These are phyloP conservation scores for Podospora anserina DNA, from an alignment of 495 filamentous ascomycete species.

Conservation along the genomic window DNA sequence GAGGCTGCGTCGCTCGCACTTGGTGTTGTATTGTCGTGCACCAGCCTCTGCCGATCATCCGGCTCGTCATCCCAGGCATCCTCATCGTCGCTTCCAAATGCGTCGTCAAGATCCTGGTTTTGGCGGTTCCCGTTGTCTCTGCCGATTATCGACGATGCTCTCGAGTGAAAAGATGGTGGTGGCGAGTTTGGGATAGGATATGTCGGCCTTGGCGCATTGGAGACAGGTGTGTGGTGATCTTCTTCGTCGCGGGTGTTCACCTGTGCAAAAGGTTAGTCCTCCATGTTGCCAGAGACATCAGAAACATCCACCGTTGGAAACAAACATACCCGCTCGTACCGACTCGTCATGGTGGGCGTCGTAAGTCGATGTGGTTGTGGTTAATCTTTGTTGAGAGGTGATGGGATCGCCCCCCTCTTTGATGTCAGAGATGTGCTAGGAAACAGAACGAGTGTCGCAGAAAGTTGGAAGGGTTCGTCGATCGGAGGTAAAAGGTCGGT, in stretches of 20 bases:
- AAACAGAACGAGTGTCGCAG: conserved; percentile 10
- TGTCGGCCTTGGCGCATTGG: conserved; percentile 32
- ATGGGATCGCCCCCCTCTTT: background rate
- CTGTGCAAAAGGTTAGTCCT: conserved; percentile 20
- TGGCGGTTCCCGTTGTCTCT: conserved; percentile 47
- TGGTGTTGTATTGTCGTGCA: conserved; percentile 62
- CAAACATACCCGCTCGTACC: conserved; percentile 78
- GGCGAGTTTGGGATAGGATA: conserved; percentile 72
- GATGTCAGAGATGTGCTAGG: conserved; percentile 5
- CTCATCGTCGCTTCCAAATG: conserved; percentile 77
- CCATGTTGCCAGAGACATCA: background rate
- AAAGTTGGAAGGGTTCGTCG: conserved; percentile 14
- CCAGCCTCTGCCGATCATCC: conserved; percentile 81
- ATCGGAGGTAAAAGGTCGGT: background rate
- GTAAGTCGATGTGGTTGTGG: background rate
- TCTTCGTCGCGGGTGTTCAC: conserved; percentile 49
- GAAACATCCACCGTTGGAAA: background rate
- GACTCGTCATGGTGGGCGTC: conserved; percentile 65
- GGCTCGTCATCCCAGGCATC: conserved; percentile 71
- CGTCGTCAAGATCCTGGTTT: conserved; percentile 78
- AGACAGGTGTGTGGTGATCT: conserved; percentile 39
- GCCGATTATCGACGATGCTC: conserved; percentile 66
- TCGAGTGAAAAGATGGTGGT: conserved; percentile 89
- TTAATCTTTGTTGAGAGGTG: background rate
- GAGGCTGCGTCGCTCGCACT: conserved; percentile 18